Conservation (phyloP, 2,329 filamentous ascomycete genomes). For the Venturia asperata region DNA sequence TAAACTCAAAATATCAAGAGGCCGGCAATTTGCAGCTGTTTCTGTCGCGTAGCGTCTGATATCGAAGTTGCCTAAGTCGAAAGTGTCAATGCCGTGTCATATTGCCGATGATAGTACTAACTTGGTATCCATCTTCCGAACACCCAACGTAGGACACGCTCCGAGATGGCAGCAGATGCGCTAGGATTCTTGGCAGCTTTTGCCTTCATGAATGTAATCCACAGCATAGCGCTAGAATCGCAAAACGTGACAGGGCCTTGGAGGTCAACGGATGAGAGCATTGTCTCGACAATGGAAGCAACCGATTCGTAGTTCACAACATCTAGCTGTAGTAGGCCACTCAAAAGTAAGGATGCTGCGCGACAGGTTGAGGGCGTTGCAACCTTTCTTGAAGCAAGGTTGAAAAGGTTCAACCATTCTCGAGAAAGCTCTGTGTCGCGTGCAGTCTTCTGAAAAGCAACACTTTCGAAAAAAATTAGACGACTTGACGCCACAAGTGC, state of each 20-base stretch:
- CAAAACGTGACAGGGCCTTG: constrained; percentile 71
- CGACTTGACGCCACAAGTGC: not conserved
- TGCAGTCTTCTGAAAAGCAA: constrained; percentile 40
- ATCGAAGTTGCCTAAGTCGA: constrained; percentile 36
- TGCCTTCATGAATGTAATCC: constrained; percentile 60
- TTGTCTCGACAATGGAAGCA: constrained; percentile 61
- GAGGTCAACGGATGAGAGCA: constrained; percentile 69
- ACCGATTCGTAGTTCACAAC: constrained; percentile 63
- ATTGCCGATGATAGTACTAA: constrained; percentile 37
- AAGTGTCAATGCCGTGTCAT: not conserved
- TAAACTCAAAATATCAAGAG: constrained; percentile 60
- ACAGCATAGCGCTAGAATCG: constrained; percentile 71
- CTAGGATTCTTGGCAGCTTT: constrained; percentile 62
- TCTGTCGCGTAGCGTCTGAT: constrained; percentile 62
- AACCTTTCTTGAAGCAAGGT: constrained; percentile 62
- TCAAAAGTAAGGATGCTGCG: constrained; percentile 67
- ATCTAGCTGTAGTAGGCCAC: constrained; percentile 56
- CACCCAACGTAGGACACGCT: constrained; percentile 72
- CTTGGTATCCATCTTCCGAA: constrained; percentile 76
- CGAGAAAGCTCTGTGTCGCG: constrained; percentile 36
- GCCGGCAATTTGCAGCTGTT: constrained; percentile 56
- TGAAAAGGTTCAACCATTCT: constrained; percentile 69
- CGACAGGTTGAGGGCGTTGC: constrained; percentile 65
- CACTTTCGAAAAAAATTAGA: constrained; percentile 35
- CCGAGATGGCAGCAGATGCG: constrained; percentile 59